These are phyloP conservation scores for Cymbidium sinense DNA, from an alignment of 106 monocot genomes.

Conservation along the genomic window DNA sequence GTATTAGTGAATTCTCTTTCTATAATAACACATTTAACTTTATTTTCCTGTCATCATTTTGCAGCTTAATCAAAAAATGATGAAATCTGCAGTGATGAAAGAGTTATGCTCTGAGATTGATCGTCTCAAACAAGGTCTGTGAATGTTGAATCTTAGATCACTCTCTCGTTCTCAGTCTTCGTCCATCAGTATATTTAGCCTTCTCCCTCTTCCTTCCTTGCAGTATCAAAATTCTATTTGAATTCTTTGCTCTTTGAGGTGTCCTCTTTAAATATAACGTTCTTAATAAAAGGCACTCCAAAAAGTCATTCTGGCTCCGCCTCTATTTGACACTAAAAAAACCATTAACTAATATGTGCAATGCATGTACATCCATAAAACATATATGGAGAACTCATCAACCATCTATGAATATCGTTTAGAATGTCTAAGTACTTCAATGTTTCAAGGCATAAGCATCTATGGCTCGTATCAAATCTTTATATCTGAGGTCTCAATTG, in stretches of 20 bases:
- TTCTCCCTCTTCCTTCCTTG: too few relatives aligned
- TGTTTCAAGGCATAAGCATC: neutral
- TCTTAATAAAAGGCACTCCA: too few relatives aligned
- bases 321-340: too few relatives aligned
- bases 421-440: neutral
- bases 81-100: conserved; percentile 95
- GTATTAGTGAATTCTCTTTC: neutral
- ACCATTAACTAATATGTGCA: too few relatives aligned
- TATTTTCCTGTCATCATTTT: neutral
- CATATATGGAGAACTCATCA: too few relatives aligned
- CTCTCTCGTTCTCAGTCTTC: neutral
- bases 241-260: neutral
- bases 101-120: conserved; percentile 92
- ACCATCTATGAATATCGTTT: too few relatives aligned
- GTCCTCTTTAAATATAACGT: too few relatives aligned
- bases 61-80: conserved; percentile 97
- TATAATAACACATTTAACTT: neutral
- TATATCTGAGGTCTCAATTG: neutral
- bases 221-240: neutral
- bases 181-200: too few relatives aligned
- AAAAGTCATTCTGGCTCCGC: too few relatives aligned
- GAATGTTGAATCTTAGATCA: neutral
- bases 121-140: conserved; percentile 87
- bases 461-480: neutral
- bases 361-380: too few relatives aligned